Evolutionary conservation across 1,284 basidiomycete species (phyloP).

Genomic region (Cystobasidium sp.): DNA sequence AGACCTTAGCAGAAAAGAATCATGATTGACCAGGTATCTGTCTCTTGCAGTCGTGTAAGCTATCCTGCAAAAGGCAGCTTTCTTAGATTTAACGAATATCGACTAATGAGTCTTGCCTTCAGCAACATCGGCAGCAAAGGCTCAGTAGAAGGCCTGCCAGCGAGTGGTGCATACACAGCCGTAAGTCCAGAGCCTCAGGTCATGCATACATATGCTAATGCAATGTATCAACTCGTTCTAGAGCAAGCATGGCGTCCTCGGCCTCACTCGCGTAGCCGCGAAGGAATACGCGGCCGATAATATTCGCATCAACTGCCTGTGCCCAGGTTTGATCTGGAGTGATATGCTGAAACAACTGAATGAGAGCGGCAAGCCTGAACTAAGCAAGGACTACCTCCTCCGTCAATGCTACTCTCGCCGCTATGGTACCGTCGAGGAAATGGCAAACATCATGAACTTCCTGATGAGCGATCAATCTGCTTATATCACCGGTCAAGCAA

Average conservation of each 20-base stretch:
- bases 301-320: conserved; percentile 35
- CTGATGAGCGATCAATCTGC: conserved; percentile 23
- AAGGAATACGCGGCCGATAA: conserved; percentile 42
- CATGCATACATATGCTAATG: background rate
- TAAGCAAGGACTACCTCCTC: conserved; percentile 24
- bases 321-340: conserved; percentile 36
- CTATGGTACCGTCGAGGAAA: conserved; percentile 36
- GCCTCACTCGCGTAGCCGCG: conserved; percentile 25
- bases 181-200: conserved; percentile 1
- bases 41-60: background rate
- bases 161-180: conserved; percentile 37
- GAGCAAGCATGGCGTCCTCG: conserved; percentile 34
- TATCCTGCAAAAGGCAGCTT: too few relatives aligned
- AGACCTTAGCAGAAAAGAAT: background rate
- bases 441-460: conserved; percentile 43
- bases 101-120: background rate
- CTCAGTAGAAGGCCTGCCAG: conserved; percentile 40
- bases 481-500: conserved; percentile 42
- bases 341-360: conserved; percentile 41
- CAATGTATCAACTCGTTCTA: background rate
- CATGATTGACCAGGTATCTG: background rate
- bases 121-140: conserved; percentile 41
- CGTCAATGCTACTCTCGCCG: conserved; percentile 31
- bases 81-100: too few relatives aligned
- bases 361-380: conserved; percentile 33